Conservation (phyloP, 2,329 filamentous ascomycete species). For the Fusarium chuoi region DNA sequence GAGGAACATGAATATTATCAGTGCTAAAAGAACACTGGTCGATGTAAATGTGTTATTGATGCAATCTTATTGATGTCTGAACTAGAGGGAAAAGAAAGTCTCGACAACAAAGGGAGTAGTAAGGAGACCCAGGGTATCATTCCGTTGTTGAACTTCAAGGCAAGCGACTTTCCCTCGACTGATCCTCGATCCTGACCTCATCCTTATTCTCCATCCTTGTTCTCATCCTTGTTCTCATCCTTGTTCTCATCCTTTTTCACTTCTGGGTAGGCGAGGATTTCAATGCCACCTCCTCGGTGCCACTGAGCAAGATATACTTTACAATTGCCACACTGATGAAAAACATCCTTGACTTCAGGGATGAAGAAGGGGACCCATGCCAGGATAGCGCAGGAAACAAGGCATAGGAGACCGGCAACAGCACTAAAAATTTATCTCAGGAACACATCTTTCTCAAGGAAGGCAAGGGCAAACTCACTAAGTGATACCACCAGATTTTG, state of each 20-base stretch:
- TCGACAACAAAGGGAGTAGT: background rate
- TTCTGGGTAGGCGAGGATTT: constrained; percentile 22
- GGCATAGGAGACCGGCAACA: fast-evolving
- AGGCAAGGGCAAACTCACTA: constrained; percentile 25
- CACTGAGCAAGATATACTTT: constrained; percentile 31
- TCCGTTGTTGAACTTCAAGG: background rate
- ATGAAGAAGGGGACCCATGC: constrained; percentile 19
- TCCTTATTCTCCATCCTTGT: background rate
- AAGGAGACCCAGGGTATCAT: constrained; percentile 11
- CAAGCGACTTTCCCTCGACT: background rate
- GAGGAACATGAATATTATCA: background rate
- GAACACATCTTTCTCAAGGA: background rate
- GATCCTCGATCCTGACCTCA: background rate
- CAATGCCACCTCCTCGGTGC: constrained; percentile 36
- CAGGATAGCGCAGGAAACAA: background rate
- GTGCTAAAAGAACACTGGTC: background rate
- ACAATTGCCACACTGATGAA: constrained; percentile 39
- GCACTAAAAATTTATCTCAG: background rate
- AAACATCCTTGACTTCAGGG: constrained; percentile 32
- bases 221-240: too few relatives aligned
- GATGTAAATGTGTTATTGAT: background rate
- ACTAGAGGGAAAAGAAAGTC: background rate
- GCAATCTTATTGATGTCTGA: background rate
- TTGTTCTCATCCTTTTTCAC: background rate
- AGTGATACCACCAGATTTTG: constrained; percentile 20